phyloP scores from a whole-genome alignment of 31 red algal genomes.

The Bonnemaisonia californica region DNA sequence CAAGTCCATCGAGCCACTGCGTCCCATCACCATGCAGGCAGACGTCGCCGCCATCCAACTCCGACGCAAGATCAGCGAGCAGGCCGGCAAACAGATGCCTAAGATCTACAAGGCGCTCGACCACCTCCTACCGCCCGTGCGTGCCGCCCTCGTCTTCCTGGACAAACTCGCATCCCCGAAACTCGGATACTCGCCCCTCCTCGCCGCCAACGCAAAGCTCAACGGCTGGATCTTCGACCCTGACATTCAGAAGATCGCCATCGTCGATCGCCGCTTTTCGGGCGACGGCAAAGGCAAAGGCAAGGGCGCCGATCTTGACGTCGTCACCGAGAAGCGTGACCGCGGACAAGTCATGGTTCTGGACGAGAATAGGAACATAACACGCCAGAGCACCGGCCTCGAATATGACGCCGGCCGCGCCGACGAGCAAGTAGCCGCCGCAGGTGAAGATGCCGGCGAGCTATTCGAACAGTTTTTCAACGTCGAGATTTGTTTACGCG shows the following conservation, averaged over 20 bases:
- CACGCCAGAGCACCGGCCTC: constrained; percentile 18
- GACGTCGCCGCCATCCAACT: constrained; percentile 72
- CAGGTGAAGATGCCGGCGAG: constrained; percentile 37
- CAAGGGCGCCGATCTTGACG: background rate
- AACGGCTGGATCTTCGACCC: constrained; percentile 87
- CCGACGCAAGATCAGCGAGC: background rate
- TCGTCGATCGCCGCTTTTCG: constrained; percentile 1
- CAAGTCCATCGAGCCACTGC: constrained; percentile 63
- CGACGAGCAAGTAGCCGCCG: constrained; percentile 12
- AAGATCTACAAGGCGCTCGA: constrained; percentile 86
- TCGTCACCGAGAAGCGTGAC: constrained; percentile 41
- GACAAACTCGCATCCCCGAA: constrained; percentile 61
- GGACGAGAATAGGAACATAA: constrained; percentile 28
- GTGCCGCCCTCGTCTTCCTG: constrained; percentile 30
- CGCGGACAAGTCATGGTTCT: constrained; percentile 58
- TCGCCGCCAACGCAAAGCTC: constrained; percentile 74
- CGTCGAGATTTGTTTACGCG: constrained; percentile 62
- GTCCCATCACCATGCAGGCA: constrained; percentile 73
- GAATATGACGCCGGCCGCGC: constrained; percentile 60
- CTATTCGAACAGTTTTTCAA: constrained; percentile 82
- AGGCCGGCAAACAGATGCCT: constrained; percentile 53
- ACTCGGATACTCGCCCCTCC: constrained; percentile 76
- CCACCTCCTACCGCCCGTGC: constrained; percentile 62
- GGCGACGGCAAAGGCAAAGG: background rate
- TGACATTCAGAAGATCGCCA: constrained; percentile 52